Percentiles rank a stretch among this genome's conserved stretches.
phyloP scores from a whole-genome alignment of 345 rosid species.

The Carallia brachiata region DNA sequence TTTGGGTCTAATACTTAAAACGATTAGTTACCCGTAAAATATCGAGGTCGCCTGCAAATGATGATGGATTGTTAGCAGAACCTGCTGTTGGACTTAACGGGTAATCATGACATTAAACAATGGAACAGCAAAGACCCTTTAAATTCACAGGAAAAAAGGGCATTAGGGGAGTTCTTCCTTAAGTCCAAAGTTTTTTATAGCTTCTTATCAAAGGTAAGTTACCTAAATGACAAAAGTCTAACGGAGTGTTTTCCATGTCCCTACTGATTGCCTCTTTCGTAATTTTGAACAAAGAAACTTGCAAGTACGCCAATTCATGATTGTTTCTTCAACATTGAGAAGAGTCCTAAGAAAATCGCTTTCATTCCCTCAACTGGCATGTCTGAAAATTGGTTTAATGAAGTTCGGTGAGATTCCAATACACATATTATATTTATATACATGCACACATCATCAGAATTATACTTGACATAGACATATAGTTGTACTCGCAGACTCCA shows the following conservation, averaged over 20 bases:
- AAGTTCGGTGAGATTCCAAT: conserved; percentile 24
- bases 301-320: conserved; percentile 27
- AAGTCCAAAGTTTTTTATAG: conserved; percentile 29
- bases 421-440: background rate
- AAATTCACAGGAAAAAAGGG: background rate
- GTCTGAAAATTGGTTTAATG: conserved; percentile 1
- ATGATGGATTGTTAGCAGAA: background rate
- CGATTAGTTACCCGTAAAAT: background rate
- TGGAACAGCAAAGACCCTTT: conserved; percentile 14
- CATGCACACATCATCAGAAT: no score
- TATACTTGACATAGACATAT: no score
- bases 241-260: conserved; percentile 13
- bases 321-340: conserved; percentile 18
- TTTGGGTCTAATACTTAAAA: no score
- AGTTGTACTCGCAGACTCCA: background rate
- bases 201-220: conserved; percentile 36
- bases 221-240: background rate
- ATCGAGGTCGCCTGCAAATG: background rate
- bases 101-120: conserved; percentile 19
- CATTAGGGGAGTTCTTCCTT: conserved; percentile 19
- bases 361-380: background rate
- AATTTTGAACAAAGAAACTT: conserved; percentile 19
- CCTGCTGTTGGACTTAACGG: conserved; percentile 21
- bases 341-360: conserved; percentile 9
- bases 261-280: conserved; percentile 24